Conservation (phyloP, 2,329 filamentous ascomycete genomes). For the Corniculantispora saksenae region DNA sequence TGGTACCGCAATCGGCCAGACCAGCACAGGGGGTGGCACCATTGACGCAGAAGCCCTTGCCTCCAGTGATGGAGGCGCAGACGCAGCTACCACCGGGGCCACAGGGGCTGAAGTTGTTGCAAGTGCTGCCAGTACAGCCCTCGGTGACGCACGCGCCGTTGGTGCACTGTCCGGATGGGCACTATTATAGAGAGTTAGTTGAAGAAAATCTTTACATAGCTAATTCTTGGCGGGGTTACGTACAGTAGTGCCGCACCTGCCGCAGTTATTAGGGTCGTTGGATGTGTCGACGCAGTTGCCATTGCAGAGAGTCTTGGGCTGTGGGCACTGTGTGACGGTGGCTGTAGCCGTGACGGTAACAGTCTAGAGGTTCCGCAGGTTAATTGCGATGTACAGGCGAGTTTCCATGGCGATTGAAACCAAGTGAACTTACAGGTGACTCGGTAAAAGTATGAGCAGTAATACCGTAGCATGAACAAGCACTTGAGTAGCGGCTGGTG, state of each 20-base stretch:
- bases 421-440: not conserved
- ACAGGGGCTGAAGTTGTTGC: constrained; percentile 9
- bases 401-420: not conserved
- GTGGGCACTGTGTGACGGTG: constrained; percentile 1
- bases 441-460: constrained; percentile 22
- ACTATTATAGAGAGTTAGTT: not conserved
- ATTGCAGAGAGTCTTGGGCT: constrained; percentile 6
- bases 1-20: constrained; percentile 9
- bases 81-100: constrained; percentile 13
- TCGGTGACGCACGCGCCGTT: constrained; percentile 12
- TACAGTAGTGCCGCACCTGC: constrained; percentile 4
- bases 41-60: constrained; percentile 17
- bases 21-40: constrained; percentile 4
- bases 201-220: too few species aligned
- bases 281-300: constrained; percentile 14
- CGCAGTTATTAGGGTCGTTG: constrained; percentile 14
- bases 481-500: constrained; percentile 26
- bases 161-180: constrained; percentile 12
- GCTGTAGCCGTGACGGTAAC: constrained; percentile 1
- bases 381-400: not conserved
- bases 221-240: too few species aligned
- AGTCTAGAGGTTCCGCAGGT: not conserved
- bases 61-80: constrained; percentile 15
- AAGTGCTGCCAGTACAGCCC: constrained; percentile 1
- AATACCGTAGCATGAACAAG: constrained; percentile 32